Conservation (phyloP, 2,329 filamentous ascomycete genomes). For the Sarocladiaceae sp. region DNA sequence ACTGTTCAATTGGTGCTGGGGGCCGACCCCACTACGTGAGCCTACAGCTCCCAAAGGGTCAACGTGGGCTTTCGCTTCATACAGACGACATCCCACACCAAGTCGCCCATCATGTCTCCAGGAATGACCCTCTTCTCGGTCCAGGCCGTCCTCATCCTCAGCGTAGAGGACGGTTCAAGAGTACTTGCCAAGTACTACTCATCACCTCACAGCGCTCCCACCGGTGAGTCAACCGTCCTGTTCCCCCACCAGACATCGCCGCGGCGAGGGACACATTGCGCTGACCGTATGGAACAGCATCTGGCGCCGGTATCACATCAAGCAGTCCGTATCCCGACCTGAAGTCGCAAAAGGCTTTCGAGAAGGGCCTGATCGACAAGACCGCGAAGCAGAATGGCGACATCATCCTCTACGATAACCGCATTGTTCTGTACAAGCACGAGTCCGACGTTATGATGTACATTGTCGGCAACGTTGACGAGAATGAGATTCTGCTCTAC, state of each 20-base stretch:
- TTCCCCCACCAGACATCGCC: slow-evolving; percentile 10
- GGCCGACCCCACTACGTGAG: background rate
- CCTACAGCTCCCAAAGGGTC: background rate
- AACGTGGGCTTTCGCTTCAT: slow-evolving; percentile 7
- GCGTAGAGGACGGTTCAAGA: slow-evolving; percentile 82
- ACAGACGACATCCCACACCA: background rate
- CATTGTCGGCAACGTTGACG: slow-evolving; percentile 83
- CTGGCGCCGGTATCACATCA: slow-evolving; percentile 42
- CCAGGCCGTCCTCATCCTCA: slow-evolving; percentile 74
- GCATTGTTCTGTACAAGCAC: slow-evolving; percentile 95
- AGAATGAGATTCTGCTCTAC: slow-evolving; percentile 96
- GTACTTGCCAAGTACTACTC: slow-evolving; percentile 93
- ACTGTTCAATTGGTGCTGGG: background rate
- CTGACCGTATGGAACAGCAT: slow-evolving; percentile 28
- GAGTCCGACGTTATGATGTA: slow-evolving; percentile 97
- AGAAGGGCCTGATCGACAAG: slow-evolving; percentile 93
- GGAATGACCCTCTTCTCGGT: slow-evolving; percentile 73
- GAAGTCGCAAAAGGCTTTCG: slow-evolving; percentile 93
- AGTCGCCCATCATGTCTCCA: slow-evolving; percentile 55
- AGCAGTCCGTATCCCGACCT: slow-evolving; percentile 78
- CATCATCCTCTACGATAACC: slow-evolving; percentile 96
- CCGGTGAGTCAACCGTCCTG: slow-evolving; percentile 23
- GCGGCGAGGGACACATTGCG: slow-evolving; percentile 12
- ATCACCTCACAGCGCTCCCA: slow-evolving; percentile 49
- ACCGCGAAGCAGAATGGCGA: slow-evolving; percentile 93